Percentiles rank a stretch among this genome's conserved stretches.
Conservation (phyloP, 2,329 filamentous ascomycete species). For the Xylaria multiplex region DNA sequence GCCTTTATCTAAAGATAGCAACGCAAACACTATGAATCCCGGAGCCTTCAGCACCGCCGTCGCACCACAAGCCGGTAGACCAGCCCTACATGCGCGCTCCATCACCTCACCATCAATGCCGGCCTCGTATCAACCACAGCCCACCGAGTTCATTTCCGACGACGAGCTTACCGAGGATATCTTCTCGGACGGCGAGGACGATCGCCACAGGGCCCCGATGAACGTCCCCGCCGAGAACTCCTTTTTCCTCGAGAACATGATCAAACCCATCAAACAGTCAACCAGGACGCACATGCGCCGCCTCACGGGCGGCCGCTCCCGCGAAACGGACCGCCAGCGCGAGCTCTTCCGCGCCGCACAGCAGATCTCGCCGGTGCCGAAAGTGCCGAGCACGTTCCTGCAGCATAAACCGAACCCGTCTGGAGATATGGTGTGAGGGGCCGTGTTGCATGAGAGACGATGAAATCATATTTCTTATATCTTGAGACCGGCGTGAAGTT, state of each 20-base stretch:
- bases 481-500: background rate
- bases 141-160: constrained; percentile 74
- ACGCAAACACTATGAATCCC: constrained; percentile 70
- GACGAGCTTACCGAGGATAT: constrained; percentile 79
- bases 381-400: constrained; percentile 51
- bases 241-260: constrained; percentile 70
- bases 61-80: constrained; percentile 58
- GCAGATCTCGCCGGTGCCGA: constrained; percentile 54
- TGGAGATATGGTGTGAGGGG: constrained; percentile 41
- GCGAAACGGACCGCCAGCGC: constrained; percentile 52
- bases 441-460: constrained; percentile 26
- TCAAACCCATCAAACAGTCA: constrained; percentile 66
- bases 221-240: constrained; percentile 53
- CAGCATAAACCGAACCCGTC: constrained; percentile 45
- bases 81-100: constrained; percentile 80
- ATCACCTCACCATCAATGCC: constrained; percentile 81
- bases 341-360: constrained; percentile 50
- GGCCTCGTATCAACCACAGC: constrained; percentile 63
- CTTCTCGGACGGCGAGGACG: constrained; percentile 80
- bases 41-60: constrained; percentile 61
- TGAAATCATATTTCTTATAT: constrained; percentile 14
- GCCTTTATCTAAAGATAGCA: constrained; percentile 68
- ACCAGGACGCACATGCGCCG: constrained; percentile 69
- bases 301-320: constrained; percentile 66
- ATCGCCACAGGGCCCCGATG: constrained; percentile 45